These are phyloP conservation scores for Sphaerobolus stellatus DNA, from an alignment of 1,284 basidiomycete genomes.

Conservation along the genomic window DNA sequence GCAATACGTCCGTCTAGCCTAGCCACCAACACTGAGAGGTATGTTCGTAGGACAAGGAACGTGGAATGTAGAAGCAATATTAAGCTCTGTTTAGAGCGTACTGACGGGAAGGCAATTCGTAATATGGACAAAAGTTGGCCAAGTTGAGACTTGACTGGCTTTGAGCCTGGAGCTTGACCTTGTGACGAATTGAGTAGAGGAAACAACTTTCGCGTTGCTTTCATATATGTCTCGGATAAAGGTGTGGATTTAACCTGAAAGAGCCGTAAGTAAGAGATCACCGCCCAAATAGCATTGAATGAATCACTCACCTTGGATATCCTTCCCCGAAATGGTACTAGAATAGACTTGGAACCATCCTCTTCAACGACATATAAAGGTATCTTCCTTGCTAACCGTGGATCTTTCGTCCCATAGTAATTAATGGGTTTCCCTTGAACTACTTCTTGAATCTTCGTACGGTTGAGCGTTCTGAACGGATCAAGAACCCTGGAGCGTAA, in stretches of 20 bases:
- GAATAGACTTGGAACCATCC: constrained; percentile 49
- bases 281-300: neutral
- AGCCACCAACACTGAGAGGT: constrained; percentile 86
- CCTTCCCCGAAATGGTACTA: constrained; percentile 64
- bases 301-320: constrained; percentile 53
- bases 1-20: constrained; percentile 90
- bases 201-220: constrained; percentile 51
- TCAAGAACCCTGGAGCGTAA: constrained; percentile 12
- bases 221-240: constrained; percentile 44
- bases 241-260: constrained; percentile 38
- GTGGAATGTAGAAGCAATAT: constrained; percentile 80
- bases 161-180: constrained; percentile 62
- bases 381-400: neutral
- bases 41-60: constrained; percentile 86
- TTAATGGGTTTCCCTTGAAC: neutral
- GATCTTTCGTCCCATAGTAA: neutral
- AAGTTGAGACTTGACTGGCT: constrained; percentile 29
- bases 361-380: constrained; percentile 35
- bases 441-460: constrained; percentile 50
- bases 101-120: constrained; percentile 73
- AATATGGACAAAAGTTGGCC: constrained; percentile 78
- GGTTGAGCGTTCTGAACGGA: neutral
- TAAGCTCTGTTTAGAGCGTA: constrained; percentile 73
- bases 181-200: constrained; percentile 49
- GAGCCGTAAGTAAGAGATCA: constrained; percentile 20